Evolutionary conservation across 2,329 filamentous ascomycete genomes (phyloP), one percentile per base, ranked within the genome.

Genomic region (Exophiala alcalophila): DNA sequence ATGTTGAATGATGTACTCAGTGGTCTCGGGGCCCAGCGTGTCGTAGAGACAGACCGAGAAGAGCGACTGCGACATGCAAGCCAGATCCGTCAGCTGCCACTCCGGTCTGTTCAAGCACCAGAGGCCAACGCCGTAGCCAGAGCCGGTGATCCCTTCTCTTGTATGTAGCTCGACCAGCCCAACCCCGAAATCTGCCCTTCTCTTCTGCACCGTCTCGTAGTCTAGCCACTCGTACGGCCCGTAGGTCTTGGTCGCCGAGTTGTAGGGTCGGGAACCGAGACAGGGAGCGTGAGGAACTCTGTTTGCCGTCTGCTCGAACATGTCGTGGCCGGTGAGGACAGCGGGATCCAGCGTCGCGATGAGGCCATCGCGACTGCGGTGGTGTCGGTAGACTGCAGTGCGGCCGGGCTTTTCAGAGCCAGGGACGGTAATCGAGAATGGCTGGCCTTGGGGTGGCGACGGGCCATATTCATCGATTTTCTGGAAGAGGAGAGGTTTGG

Each of bases 1-100:
- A 64, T 97, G 91, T 66, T 94, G 94, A 70, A 97, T 84, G 65
- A 98, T 96, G 69, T 86, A 97, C 68, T 97, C 89, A 44, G 86
- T 90, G 2, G 90, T 80, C 55, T 95, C 87, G 9, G 91, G 84
- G 7, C 91, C 91, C 4, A 98, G 78, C 9, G 91, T 96, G 66
- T 97, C 92, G 71, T 98, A 98, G 36, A 98, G 83, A 4, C 91
- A 95, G 41, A 98, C 89, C 15, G 84, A 86, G 68, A 77, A 97
- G 20, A 97, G 78, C 5, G 84, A 80, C 65, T 97, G 92, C 9
- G 89, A 92, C 69, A 86, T 81, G 62, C 86, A 83, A 26, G 80
- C 92, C 60, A 97, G 71, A 72, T 97, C 91, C 42, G 83, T 79
- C 48, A 94, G 81, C 71, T 94, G 86, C 88, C 87, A 94, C 66